phyloP scores from a whole-genome alignment of 495 filamentous ascomycete genomes.

The Hypoxylon fragiforme region DNA sequence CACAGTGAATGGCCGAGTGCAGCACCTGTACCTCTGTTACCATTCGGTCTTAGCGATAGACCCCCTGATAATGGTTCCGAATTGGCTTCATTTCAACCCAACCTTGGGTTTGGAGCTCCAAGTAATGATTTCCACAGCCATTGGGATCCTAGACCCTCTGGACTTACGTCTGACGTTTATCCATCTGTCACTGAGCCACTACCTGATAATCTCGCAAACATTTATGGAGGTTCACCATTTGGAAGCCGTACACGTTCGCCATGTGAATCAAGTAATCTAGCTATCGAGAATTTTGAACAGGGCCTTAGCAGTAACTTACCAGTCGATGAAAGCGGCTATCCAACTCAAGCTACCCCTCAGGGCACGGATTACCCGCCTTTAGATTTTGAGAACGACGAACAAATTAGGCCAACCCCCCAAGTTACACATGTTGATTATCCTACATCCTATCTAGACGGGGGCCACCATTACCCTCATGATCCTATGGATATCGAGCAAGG shows the following conservation, averaged over 20 bases:
- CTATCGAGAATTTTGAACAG: slow-evolving; percentile 24
- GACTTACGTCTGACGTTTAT: slow-evolving; percentile 11
- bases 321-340: slow-evolving; percentile 12
- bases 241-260: slow-evolving; percentile 13
- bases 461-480: slow-evolving; percentile 11
- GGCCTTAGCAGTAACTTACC: not conserved
- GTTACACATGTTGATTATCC: slow-evolving; percentile 16
- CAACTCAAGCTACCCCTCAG: slow-evolving; percentile 2
- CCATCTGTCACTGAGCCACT: not conserved
- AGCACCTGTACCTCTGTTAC: not conserved
- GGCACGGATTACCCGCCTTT: slow-evolving; percentile 23
- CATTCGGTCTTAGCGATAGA: not conserved
- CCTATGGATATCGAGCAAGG: slow-evolving; percentile 9
- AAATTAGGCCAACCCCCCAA: not conserved
- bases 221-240: not conserved
- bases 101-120: not conserved
- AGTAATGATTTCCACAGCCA: slow-evolving; percentile 3
- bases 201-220: not conserved
- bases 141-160: slow-evolving; percentile 15
- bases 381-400: slow-evolving; percentile 19
- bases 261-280: slow-evolving; percentile 34
- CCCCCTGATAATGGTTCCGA: slow-evolving; percentile 1
- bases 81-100: slow-evolving; percentile 10
- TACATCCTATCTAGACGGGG: slow-evolving; percentile 16
- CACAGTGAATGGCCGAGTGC: slow-evolving; percentile 7